phyloP scores from a whole-genome alignment of 257 asterid species.

The Eustoma russellianum region DNA sequence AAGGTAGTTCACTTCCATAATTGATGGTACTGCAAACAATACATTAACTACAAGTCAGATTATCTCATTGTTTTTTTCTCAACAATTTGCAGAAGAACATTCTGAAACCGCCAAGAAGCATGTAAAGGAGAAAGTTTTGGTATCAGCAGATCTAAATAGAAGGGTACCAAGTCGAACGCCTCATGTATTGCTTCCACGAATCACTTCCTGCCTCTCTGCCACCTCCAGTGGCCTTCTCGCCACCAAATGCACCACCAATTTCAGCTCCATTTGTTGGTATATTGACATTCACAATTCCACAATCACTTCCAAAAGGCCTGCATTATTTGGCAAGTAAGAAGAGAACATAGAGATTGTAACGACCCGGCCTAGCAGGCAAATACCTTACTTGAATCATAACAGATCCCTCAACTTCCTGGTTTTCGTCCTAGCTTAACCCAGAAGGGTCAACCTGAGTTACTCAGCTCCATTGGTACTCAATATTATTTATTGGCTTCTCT shows the following conservation, averaged over 20 bases:
- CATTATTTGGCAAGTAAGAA: conserved; percentile 6
- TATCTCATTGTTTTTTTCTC: too few relatives aligned
- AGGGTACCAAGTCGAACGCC: conserved; percentile 91
- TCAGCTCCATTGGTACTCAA: too few relatives aligned
- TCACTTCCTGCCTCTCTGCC: conserved; percentile 99
- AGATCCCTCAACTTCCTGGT: too few relatives aligned
- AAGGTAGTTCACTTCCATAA: conserved; percentile 66
- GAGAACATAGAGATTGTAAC: neutral
- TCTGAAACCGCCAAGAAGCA: too few relatives aligned
- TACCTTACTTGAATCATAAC: too few relatives aligned
- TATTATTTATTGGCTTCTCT: too few relatives aligned
- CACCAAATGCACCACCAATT: conserved; percentile 99
- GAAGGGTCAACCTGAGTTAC: too few relatives aligned
- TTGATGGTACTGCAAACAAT: conserved; percentile 54
- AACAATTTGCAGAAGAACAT: too few relatives aligned
- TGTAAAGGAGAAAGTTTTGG: too few relatives aligned
- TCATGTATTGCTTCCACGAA: conserved; percentile 98
- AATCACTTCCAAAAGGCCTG: conserved; percentile 95
- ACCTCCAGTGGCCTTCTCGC: conserved; percentile 97
- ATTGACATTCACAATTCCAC: conserved; percentile 95
- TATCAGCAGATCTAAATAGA: neutral
- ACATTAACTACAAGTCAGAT: too few relatives aligned
- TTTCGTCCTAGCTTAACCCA: too few relatives aligned
- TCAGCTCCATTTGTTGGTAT: conserved; percentile 98
- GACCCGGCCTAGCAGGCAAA: too few relatives aligned